Evolutionary conservation across 192 early-diverging fungal species (phyloP).

Genomic region (Coemansia biformis): DNA sequence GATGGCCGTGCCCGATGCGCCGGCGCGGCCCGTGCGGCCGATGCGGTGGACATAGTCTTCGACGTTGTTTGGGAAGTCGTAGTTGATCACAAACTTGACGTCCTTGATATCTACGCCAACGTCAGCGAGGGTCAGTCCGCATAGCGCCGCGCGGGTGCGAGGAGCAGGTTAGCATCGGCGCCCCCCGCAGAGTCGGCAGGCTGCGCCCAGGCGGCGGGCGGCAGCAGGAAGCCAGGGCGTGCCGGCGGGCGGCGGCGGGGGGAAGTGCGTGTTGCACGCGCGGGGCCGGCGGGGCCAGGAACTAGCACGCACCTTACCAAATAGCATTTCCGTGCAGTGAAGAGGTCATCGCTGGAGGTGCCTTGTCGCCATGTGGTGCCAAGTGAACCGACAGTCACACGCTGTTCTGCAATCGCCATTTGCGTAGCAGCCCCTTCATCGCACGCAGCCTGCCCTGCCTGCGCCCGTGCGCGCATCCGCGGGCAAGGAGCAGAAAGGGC

Average conservation of each 20-base stretch:
- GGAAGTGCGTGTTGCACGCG: no score
- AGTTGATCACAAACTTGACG: slow-evolving; percentile 93
- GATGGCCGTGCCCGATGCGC: slow-evolving; percentile 93
- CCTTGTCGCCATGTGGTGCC: not conserved
- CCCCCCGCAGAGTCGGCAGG: no score
- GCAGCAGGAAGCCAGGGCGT: no score
- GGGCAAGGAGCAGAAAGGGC: not conserved
- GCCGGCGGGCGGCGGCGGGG: no score
- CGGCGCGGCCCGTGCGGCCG: slow-evolving; percentile 95
- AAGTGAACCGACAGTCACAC: not conserved
- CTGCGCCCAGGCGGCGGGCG: no score
- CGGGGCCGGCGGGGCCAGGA: not conserved
- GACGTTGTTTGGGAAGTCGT: slow-evolving; percentile 95
- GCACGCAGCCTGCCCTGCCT: no score
- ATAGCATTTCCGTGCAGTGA: not conserved
- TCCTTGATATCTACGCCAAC: slow-evolving; percentile 74
- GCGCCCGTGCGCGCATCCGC: no score
- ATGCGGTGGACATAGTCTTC: slow-evolving; percentile 99
- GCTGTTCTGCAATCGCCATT: no score
- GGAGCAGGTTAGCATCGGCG: no score
- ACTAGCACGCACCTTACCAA: slow-evolving; percentile 13
- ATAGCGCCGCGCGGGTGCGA: no score
- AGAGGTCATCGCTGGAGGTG: not conserved
- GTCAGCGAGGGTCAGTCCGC: not conserved
- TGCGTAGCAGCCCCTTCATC: no score